Percentiles rank a stretch among this genome's conserved stretches.
phyloP scores from a whole-genome alignment of 495 filamentous ascomycete genomes.

The Lepidopterella palustris region DNA sequence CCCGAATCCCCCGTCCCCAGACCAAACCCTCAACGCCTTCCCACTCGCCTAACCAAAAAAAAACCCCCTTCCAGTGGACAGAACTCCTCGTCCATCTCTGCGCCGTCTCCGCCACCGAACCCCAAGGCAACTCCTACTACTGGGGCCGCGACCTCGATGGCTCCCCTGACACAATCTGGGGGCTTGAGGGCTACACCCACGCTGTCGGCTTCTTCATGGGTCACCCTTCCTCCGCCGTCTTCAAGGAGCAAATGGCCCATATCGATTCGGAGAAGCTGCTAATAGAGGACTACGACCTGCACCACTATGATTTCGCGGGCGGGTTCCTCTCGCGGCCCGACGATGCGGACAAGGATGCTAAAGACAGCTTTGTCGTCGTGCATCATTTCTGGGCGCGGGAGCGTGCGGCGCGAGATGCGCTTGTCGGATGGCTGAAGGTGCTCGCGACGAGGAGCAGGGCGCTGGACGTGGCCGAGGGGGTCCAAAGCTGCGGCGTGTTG shows the following conservation, averaged over 20 bases:
- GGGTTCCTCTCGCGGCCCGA: neutral
- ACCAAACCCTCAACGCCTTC: too few species aligned
- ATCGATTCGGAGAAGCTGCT: neutral
- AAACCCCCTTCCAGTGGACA: neutral
- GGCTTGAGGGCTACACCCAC: neutral
- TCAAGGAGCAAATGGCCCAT: neutral
- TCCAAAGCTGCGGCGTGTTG: neutral
- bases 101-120: neutral
- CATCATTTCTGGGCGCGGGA: neutral
- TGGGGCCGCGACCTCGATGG: neutral
- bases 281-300: neutral
- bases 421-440: neutral
- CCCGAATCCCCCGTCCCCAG: too few species aligned
- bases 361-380: neutral
- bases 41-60: too few species aligned
- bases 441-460: neutral
- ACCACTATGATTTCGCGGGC: neutral
- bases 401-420: neutral
- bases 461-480: neutral
- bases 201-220: constrained; percentile 1
- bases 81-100: neutral
- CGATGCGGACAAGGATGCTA: neutral
- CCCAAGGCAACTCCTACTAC: neutral
- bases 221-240: neutral
- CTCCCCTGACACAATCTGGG: neutral